Evolutionary conservation across 169 alveolate genomes (phyloP).

Genomic region (Babesia ovis): DNA sequence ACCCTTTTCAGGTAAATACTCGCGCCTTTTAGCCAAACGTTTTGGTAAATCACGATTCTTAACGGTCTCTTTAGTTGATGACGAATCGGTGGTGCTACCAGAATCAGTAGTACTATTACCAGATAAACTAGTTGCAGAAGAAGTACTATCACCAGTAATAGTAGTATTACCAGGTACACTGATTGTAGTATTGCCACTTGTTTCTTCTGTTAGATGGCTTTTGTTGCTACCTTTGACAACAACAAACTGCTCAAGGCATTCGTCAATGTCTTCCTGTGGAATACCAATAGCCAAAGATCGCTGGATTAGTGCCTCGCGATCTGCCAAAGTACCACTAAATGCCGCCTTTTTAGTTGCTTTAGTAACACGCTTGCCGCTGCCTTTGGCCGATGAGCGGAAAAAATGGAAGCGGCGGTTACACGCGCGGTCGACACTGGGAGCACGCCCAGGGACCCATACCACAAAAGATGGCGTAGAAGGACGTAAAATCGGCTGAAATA

Average conservation of each 20-base stretch:
- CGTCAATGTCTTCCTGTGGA: conserved; percentile 35
- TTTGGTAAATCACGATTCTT: conserved; percentile 10
- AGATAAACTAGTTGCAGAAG: background rate
- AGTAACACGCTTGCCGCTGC: background rate
- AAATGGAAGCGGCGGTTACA: background rate
- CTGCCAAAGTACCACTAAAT: conserved; percentile 27
- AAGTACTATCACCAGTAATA: background rate
- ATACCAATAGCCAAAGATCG: conserved; percentile 15
- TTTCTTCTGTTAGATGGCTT: background rate
- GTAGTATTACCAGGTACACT: background rate
- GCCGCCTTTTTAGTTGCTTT: background rate
- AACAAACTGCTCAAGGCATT: conserved; percentile 16
- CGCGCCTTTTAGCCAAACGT: conserved; percentile 21
- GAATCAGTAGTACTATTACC: background rate
- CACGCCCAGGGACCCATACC: background rate
- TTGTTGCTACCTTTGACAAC: conserved; percentile 1
- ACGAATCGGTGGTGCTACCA: background rate
- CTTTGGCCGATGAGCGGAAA: conserved; percentile 8
- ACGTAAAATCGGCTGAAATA: too few relatives aligned
- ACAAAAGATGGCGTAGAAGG: too few relatives aligned
- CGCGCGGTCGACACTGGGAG: background rate
- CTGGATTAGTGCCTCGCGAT: conserved; percentile 18
- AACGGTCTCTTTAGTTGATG: background rate
- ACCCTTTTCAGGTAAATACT: conserved; percentile 51
- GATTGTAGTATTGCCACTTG: too few relatives aligned